Conservation (phyloP, 352 stramenopile genomes). For the Phytophthora quininea region DNA sequence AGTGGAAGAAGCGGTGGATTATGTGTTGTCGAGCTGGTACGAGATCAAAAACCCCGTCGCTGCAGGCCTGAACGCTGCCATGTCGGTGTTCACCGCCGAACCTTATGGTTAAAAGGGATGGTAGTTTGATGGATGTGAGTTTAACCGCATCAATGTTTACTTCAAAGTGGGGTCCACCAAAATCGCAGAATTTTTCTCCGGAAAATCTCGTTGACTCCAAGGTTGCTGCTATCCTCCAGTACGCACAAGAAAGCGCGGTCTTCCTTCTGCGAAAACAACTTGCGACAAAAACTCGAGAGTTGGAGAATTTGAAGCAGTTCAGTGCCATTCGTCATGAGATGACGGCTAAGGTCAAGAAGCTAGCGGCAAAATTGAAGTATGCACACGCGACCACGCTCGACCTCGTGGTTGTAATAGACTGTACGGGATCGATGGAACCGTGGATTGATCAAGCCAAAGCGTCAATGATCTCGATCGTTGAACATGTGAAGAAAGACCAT, state of each 20-base stretch:
- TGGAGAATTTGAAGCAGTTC: constrained; percentile 23
- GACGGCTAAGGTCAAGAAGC: constrained; percentile 16
- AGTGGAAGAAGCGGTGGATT: constrained; percentile 40
- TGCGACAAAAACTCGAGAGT: constrained; percentile 11
- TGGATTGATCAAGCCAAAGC: constrained; percentile 42
- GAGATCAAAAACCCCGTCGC: constrained; percentile 34
- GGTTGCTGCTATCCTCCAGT: too few species aligned
- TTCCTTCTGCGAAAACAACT: constrained; percentile 2
- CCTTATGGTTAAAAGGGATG: constrained; percentile 15
- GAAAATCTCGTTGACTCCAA: too few species aligned
- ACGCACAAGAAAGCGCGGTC: too few species aligned
- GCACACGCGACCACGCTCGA: constrained; percentile 34
- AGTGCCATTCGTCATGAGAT: constrained; percentile 28
- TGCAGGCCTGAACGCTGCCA: constrained; percentile 12
- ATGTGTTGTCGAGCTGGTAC: constrained; percentile 53
- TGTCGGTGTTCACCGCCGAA: constrained; percentile 44
- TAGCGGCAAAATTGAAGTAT: constrained; percentile 24
- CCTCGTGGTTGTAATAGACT: constrained; percentile 57
- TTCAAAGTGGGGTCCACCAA: too few species aligned
- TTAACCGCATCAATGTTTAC: too few species aligned
- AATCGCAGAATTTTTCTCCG: too few species aligned
- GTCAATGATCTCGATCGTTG: constrained; percentile 40
- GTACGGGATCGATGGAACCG: constrained; percentile 40
- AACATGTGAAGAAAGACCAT: constrained; percentile 32
- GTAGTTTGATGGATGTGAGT: too few species aligned